phyloP scores from a whole-genome alignment of 805 yeast genomes.

The Limtongozyma cylindracea region DNA sequence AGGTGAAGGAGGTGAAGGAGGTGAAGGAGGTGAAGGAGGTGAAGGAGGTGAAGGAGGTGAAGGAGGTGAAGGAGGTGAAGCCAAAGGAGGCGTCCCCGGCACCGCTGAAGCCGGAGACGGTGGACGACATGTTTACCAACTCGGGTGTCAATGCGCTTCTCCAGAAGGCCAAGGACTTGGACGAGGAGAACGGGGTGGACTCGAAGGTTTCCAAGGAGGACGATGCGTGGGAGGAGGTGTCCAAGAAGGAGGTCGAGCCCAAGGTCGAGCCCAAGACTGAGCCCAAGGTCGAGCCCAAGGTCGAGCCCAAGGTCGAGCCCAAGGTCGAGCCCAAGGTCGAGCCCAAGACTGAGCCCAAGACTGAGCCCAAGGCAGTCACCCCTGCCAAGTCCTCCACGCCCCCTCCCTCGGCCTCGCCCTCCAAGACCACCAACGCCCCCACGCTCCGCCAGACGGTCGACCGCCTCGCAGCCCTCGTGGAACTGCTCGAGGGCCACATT shows the following conservation, averaged over 20 bases:
- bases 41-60: too few relatives aligned
- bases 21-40: constrained; percentile 8
- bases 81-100: too few relatives aligned
- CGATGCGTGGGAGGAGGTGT: constrained; percentile 16
- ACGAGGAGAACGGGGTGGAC: too few relatives aligned
- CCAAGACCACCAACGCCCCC: constrained; percentile 6
- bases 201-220: too few relatives aligned
- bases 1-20: constrained; percentile 13
- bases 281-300: constrained; percentile 3
- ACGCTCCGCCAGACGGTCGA: constrained; percentile 54
- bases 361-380: constrained; percentile 4
- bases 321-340: constrained; percentile 3
- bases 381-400: constrained; percentile 1
- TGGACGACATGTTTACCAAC: too few relatives aligned
- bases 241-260: constrained; percentile 2
- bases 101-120: too few relatives aligned
- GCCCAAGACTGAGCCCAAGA: constrained; percentile 1
- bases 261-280: constrained; percentile 26
- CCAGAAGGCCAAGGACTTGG: too few relatives aligned
- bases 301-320: constrained; percentile 3
- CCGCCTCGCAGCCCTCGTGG: constrained; percentile 30
- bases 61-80: too few relatives aligned
- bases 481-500: constrained; percentile 29
- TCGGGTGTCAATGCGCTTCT: too few relatives aligned
- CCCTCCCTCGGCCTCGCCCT: constrained; percentile 2